These are phyloP conservation scores for Vitis hybrid DNA, from an alignment of 177 flowering plant species.

Conservation along the genomic window DNA sequence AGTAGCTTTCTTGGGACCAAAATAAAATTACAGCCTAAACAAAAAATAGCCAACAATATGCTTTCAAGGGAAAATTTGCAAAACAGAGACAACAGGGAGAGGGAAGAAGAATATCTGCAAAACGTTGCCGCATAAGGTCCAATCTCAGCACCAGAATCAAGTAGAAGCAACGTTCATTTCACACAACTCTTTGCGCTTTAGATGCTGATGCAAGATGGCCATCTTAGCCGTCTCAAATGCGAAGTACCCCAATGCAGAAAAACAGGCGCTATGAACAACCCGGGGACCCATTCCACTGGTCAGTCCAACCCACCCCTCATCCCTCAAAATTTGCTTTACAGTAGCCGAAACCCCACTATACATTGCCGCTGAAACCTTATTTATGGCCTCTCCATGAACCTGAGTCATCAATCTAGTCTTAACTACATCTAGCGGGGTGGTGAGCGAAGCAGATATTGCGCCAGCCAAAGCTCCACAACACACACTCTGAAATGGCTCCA, in stretches of 20 bases:
- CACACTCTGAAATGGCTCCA: slow-evolving; percentile 86
- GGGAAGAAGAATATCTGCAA: slow-evolving; percentile 1
- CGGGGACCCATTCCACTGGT: slow-evolving; percentile 90
- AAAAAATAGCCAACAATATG: not conserved
- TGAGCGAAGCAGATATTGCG: slow-evolving; percentile 83
- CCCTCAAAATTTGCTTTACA: slow-evolving; percentile 76
- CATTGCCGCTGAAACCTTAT: slow-evolving; percentile 51
- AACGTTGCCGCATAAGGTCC: not conserved
- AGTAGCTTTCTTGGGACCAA: not conserved
- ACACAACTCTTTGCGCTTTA: slow-evolving; percentile 39
- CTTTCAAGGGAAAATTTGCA: not conserved
- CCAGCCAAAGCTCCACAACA: slow-evolving; percentile 96
- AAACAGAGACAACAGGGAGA: not conserved
- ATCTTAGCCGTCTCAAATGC: slow-evolving; percentile 98
- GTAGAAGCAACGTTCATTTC: slow-evolving; percentile 23
- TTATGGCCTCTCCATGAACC: slow-evolving; percentile 47
- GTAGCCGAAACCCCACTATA: slow-evolving; percentile 62
- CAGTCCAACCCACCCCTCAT: slow-evolving; percentile 91
- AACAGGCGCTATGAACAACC: slow-evolving; percentile 90
- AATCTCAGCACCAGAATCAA: slow-evolving; percentile 10
- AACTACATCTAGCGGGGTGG: slow-evolving; percentile 92
- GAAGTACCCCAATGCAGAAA: slow-evolving; percentile 92
- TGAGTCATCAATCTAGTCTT: slow-evolving; percentile 99
- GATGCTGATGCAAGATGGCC: slow-evolving; percentile 64
- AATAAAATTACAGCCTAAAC: not conserved